phyloP scores from a whole-genome alignment of 192 early-diverging fungal genomes.

The Funneliformis mosseae region DNA sequence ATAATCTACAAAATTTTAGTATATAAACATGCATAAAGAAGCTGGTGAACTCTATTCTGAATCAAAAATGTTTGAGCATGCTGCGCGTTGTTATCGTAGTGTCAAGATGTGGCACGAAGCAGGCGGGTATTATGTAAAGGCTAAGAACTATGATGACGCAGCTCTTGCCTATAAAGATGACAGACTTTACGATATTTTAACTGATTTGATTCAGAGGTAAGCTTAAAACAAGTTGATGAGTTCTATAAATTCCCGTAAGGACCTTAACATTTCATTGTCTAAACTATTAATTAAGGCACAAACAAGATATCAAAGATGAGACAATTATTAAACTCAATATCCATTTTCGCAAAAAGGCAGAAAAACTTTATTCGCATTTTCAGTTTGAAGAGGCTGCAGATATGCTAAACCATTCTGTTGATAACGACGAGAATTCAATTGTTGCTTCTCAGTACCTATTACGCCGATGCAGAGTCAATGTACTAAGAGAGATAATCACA shows the following conservation, averaged over 20 bases:
- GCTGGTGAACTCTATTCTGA: conserved; percentile 1
- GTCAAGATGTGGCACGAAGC: neutral
- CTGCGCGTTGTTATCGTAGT: neutral
- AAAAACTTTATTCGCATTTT: neutral
- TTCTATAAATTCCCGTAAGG: too few relatives aligned
- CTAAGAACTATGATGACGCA: conserved; percentile 15
- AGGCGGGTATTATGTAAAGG: conserved; percentile 2
- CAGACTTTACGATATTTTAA: neutral
- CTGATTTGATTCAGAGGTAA: conserved; percentile 26
- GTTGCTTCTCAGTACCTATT: neutral
- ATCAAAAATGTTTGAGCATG: conserved; percentile 1
- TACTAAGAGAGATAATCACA: neutral
- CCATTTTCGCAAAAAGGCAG: neutral
- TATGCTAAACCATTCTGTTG: neutral
- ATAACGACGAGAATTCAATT: neutral
- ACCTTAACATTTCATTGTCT: neutral
- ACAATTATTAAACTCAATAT: neutral
- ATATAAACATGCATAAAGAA: conserved; percentile 4
- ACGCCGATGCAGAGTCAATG: neutral
- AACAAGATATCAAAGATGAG: neutral
- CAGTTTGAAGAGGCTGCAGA: conserved; percentile 6
- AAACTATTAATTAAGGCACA: conserved; percentile 9
- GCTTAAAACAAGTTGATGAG: too few relatives aligned
- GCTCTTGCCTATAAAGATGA: conserved; percentile 14
- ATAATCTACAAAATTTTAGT: neutral